Conservation (phyloP, 2,329 filamentous ascomycete species). For the Fusarium torulosum region DNA sequence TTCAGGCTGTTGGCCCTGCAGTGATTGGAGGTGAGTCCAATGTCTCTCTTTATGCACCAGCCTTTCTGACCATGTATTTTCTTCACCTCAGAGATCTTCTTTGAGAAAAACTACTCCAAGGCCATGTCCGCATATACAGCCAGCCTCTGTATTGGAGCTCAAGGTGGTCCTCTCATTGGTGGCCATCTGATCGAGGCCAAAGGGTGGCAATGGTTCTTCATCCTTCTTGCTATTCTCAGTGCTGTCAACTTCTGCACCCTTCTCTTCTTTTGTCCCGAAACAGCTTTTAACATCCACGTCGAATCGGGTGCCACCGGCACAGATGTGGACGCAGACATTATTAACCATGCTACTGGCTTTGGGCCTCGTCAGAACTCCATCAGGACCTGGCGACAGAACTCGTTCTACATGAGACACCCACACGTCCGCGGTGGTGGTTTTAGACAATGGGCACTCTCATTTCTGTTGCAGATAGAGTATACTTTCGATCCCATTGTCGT, state of each 20-base stretch:
- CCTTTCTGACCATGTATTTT: rapidly evolving
- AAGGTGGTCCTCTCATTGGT: not conserved
- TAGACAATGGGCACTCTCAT: not conserved
- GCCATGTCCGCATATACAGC: not conserved
- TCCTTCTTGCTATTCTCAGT: not conserved
- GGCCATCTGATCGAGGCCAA: constrained; percentile 1
- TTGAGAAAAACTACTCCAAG: constrained; percentile 3
- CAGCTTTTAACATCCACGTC: not conserved
- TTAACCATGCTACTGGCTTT: not conserved
- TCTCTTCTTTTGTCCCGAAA: not conserved
- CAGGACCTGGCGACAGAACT: not conserved
- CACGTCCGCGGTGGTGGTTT: not conserved
- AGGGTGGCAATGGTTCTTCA: not conserved
- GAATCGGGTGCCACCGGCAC: not conserved
- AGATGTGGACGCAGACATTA: not conserved
- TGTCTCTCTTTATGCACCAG: no score
- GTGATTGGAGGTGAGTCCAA: not conserved
- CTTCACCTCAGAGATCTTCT: not conserved
- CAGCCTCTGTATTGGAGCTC: not conserved
- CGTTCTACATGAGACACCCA: not conserved
- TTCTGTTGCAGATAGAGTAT: not conserved
- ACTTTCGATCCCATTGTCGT: constrained; percentile 6
- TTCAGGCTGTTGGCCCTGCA: constrained; percentile 2
- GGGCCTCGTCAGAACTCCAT: not conserved
- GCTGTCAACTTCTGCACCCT: not conserved